These are phyloP conservation scores for Diddensiella transvaalensis DNA, from an alignment of 805 yeast genomes.

Conservation along the genomic window DNA sequence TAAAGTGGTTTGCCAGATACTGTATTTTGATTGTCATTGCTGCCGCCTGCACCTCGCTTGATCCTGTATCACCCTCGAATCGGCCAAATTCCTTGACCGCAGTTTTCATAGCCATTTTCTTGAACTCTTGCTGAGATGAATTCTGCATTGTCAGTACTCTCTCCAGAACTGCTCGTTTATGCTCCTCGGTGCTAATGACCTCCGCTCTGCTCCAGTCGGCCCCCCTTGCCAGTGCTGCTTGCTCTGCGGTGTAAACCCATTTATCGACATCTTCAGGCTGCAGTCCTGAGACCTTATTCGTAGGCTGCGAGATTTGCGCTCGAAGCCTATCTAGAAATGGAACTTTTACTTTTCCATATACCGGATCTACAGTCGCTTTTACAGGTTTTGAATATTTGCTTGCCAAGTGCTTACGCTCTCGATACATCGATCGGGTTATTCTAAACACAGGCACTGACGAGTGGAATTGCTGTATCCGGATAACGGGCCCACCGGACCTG, in stretches of 20 bases:
- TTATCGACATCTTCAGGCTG: constrained; percentile 66
- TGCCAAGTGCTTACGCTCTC: constrained; percentile 30
- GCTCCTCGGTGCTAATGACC: constrained; percentile 40
- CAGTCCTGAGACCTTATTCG: constrained; percentile 58
- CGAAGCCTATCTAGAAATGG: constrained; percentile 66
- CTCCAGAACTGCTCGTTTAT: constrained; percentile 61
- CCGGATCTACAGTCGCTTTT: constrained; percentile 66
- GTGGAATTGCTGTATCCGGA: not conserved
- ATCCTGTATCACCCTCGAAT: constrained; percentile 87
- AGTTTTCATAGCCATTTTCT: constrained; percentile 53
- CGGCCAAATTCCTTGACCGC: constrained; percentile 81
- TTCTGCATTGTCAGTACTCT: constrained; percentile 75
- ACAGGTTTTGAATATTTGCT: constrained; percentile 25
- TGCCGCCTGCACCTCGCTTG: constrained; percentile 96
- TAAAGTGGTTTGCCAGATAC: constrained; percentile 69
- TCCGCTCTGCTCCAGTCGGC: constrained; percentile 26
- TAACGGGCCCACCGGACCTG: not conserved
- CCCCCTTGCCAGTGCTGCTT: constrained; percentile 45
- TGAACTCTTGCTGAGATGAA: constrained; percentile 54
- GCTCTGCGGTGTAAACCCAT: constrained; percentile 72
- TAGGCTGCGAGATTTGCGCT: constrained; percentile 63
- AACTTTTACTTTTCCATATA: constrained; percentile 64
- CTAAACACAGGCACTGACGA: not conserved
- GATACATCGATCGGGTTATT: constrained; percentile 3
- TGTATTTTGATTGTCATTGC: constrained; percentile 77